Conservation (phyloP, 1,284 basidiomycete genomes). For the Athelia sp. region DNA sequence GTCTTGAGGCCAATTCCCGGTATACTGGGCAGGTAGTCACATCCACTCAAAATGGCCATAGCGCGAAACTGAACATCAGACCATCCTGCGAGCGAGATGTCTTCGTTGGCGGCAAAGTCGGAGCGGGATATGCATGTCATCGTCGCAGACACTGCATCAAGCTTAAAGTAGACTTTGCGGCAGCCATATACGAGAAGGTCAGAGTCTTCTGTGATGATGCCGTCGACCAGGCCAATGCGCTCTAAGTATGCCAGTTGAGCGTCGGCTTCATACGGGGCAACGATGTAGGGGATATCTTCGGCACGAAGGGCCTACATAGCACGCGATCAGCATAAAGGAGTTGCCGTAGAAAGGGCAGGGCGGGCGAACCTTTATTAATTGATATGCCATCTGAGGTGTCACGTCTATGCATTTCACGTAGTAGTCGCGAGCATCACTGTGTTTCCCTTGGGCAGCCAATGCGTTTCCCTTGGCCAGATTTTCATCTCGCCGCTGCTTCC, state of each 20-base stretch:
- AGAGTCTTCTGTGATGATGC: conserved; percentile 96
- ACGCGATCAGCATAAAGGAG: not conserved
- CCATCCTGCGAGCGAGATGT: conserved; percentile 85
- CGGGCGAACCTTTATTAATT: conserved; percentile 83
- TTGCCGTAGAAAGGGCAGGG: not conserved
- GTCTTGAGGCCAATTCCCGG: conserved; percentile 94
- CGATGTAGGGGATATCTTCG: conserved; percentile 80
- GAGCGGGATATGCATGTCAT: conserved; percentile 79
- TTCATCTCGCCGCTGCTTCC: conserved; percentile 68
- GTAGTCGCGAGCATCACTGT: conserved; percentile 77
- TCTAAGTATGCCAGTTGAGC: conserved; percentile 96
- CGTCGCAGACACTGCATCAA: conserved; percentile 70
- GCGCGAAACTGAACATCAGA: conserved; percentile 84
- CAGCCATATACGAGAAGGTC: conserved; percentile 98
- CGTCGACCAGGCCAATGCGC: conserved; percentile 78
- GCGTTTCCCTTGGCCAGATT: conserved; percentile 67
- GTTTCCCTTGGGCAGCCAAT: conserved; percentile 74
- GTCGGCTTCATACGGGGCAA: conserved; percentile 98
- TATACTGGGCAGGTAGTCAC: conserved; percentile 95
- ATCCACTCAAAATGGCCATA: conserved; percentile 97
- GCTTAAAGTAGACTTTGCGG: conserved; percentile 80
- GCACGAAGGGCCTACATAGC: conserved; percentile 68
- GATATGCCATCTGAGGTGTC: conserved; percentile 95
- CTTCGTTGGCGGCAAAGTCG: conserved; percentile 67
- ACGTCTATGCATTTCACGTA: conserved; percentile 94